Percentiles rank a stretch among this genome's conserved stretches.
phyloP scores from a whole-genome alignment of 345 rosid species.

The Ceriops tagal region DNA sequence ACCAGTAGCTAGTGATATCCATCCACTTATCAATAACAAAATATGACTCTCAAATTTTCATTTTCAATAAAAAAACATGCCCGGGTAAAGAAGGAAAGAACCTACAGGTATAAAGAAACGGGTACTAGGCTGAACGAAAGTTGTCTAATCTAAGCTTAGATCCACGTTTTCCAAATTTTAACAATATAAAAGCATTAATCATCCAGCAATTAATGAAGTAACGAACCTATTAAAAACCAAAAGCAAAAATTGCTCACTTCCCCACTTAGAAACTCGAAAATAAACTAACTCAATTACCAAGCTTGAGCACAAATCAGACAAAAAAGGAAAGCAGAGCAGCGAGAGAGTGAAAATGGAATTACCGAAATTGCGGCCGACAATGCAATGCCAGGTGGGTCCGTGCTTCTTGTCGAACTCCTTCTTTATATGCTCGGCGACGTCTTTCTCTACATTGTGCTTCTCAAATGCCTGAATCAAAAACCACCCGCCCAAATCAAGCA shows the following conservation, averaged over 20 bases:
- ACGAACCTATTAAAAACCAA: background rate
- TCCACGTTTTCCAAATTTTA: conserved; percentile 6
- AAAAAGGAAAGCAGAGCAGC: conserved; percentile 1
- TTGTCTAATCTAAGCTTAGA: conserved; percentile 18
- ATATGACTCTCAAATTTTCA: no score
- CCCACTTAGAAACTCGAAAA: background rate
- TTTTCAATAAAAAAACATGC: no score
- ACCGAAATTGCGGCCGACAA: conserved; percentile 99
- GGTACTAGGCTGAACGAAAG: background rate
- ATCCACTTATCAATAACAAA: background rate
- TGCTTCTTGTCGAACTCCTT: conserved; percentile 94
- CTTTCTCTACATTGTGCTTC: conserved; percentile 80
- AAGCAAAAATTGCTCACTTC: conserved; percentile 6
- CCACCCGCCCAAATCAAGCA: background rate
- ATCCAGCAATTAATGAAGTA: background rate
- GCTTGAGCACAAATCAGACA: conserved; percentile 8
- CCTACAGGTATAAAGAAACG: background rate
- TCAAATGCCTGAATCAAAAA: conserved; percentile 65
- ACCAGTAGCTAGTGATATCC: background rate
- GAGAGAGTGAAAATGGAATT: conserved; percentile 17
- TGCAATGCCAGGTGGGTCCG: conserved; percentile 99
- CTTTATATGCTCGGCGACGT: conserved; percentile 92
- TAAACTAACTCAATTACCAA: conserved; percentile 3
- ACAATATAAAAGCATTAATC: background rate
- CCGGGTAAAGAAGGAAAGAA: background rate